Conservation (phyloP, 176 grass and related monocot genomes). For the Tillandsia leiboldiana region DNA sequence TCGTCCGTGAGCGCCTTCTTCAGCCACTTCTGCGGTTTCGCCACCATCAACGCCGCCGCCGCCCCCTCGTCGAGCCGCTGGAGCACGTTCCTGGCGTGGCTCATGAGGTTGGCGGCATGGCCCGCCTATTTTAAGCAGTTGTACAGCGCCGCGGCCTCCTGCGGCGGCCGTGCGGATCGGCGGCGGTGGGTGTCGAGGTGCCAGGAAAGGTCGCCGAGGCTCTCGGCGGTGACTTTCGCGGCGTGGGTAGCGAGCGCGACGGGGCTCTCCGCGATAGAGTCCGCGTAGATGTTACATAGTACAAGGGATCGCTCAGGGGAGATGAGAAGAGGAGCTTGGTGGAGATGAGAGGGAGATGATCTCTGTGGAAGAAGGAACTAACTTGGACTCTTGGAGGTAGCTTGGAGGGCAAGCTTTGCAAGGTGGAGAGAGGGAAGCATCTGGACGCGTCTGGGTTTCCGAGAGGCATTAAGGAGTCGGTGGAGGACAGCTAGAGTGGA, state of each 20-base stretch:
- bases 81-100: background rate
- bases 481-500: no score
- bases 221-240: constrained; percentile 14
- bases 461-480: no score
- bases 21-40: constrained; percentile 59
- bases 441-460: no score
- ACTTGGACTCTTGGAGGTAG: no score
- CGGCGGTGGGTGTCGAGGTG: background rate
- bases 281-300: no score
- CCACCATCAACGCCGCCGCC: constrained; percentile 32
- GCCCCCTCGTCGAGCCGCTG: background rate
- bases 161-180: constrained; percentile 17
- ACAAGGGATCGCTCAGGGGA: no score
- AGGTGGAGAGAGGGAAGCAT: no score
- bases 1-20: constrained; percentile 47
- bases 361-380: no score
- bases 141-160: constrained; percentile 16
- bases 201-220: constrained; percentile 19
- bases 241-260: constrained; percentile 37
- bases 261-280: no score
- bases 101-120: constrained; percentile 13
- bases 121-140: background rate
- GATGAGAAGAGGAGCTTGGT: no score
- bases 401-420: no score
- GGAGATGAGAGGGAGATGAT: no score